Percentiles rank a stretch among this genome's conserved stretches.
Evolutionary conservation across 495 filamentous ascomycete genomes (phyloP).

Genomic region (Penicillium canariense): DNA sequence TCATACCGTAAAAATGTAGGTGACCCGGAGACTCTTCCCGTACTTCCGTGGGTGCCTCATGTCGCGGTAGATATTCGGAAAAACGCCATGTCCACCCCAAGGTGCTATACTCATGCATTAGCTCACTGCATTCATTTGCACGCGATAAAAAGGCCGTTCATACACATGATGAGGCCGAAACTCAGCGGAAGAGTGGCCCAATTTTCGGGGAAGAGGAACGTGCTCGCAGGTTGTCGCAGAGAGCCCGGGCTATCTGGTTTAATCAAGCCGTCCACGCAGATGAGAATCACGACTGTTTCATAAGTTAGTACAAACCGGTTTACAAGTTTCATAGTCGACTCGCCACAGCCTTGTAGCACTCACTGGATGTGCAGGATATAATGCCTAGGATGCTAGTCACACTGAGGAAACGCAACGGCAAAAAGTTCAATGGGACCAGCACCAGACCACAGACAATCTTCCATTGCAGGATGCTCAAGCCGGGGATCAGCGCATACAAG

Average conservation of each 20-base stretch:
- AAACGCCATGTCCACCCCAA: constrained; percentile 94
- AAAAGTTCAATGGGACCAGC: constrained; percentile 78
- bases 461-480: constrained; percentile 69
- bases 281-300: constrained; percentile 68
- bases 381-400: constrained; percentile 92
- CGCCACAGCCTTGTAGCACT: constrained; percentile 32
- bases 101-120: constrained; percentile 50
- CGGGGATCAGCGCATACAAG: constrained; percentile 74
- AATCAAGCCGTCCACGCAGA: constrained; percentile 80
- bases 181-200: constrained; percentile 90
- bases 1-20: constrained; percentile 85
- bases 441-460: constrained; percentile 83
- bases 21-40: constrained; percentile 68
- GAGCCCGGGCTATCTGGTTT: constrained; percentile 81
- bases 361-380: constrained; percentile 79
- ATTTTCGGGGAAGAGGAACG: constrained; percentile 70
- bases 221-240: constrained; percentile 75
- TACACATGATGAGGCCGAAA: constrained; percentile 91
- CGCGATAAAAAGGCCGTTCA: constrained; percentile 12
- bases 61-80: constrained; percentile 96
- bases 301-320: constrained; percentile 8
- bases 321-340: background rate
- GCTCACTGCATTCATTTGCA: background rate
- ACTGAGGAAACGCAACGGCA: constrained; percentile 80
- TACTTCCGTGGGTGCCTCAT: constrained; percentile 95